Conservation (phyloP, 441 rosid genomes). For the Pelargonium citronellum region DNA sequence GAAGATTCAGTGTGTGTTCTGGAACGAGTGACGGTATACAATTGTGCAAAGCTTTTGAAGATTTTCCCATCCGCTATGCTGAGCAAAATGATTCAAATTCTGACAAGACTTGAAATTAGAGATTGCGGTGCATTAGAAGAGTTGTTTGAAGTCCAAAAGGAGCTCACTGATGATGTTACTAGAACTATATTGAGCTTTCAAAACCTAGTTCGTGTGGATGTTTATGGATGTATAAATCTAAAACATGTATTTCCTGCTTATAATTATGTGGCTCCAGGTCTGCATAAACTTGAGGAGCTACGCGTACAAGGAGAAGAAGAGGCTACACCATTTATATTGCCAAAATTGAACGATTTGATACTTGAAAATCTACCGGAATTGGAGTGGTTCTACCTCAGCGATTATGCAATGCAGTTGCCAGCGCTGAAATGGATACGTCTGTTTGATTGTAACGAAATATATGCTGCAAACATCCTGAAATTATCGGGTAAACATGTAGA, state of each 20-base stretch:
- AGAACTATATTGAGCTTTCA: not conserved
- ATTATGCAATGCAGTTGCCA: not conserved
- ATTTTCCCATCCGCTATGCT: too few species aligned
- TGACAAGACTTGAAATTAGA: too few species aligned
- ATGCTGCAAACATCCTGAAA: not conserved
- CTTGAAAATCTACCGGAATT: not conserved
- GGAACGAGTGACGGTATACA: too few species aligned
- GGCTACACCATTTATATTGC: conserved; percentile 1
- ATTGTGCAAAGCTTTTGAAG: too few species aligned
- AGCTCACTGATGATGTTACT: too few species aligned
- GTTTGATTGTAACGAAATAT: not conserved
- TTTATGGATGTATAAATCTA: not conserved
- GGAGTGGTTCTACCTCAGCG: not conserved
- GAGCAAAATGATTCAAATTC: too few species aligned
- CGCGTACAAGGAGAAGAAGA: not conserved
- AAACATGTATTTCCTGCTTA: not conserved
- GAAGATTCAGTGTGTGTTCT: too few species aligned
- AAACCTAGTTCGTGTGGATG: not conserved
- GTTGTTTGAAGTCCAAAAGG: too few species aligned
- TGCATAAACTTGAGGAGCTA: not conserved
- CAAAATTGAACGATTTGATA: not conserved
- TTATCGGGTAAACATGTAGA: too few species aligned
- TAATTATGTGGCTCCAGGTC: not conserved
- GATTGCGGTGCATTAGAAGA: too few species aligned
- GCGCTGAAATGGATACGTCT: not conserved